These are phyloP conservation scores for Psilocybe azurescens DNA, from an alignment of 768 basidiomycete genomes.

Conservation along the genomic window DNA sequence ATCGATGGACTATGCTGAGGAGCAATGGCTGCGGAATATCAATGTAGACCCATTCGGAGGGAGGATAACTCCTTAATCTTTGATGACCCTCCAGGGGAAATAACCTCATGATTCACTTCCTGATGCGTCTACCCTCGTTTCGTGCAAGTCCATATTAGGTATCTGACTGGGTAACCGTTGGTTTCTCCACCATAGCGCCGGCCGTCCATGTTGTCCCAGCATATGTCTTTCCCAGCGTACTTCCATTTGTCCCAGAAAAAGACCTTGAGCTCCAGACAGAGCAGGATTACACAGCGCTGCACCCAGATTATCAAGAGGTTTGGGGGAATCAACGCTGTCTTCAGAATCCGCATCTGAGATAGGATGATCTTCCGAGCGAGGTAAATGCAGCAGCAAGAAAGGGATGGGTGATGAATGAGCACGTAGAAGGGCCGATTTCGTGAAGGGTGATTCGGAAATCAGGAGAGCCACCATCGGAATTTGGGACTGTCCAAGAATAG, in stretches of 20 bases:
- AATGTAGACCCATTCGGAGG: background rate
- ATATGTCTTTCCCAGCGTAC: conserved; percentile 65
- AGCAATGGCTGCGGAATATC: background rate
- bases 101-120: conserved; percentile 1
- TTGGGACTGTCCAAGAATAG: background rate
- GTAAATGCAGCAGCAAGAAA: conserved; percentile 80
- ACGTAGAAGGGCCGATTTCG: conserved; percentile 67
- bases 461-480: conserved; percentile 70
- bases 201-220: conserved; percentile 37
- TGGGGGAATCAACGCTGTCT: background rate
- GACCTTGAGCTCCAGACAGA: conserved; percentile 54
- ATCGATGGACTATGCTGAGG: background rate
- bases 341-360: background rate
- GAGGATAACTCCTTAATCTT: background rate
- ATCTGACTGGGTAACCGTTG: conserved; percentile 34
- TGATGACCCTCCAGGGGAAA: background rate
- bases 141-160: conserved; percentile 13
- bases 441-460: conserved; percentile 83
- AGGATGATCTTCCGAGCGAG: conserved; percentile 36
- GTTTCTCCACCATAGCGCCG: conserved; percentile 50
- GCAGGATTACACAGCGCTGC: conserved; percentile 75
- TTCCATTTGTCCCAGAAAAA: conserved; percentile 67
- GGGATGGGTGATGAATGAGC: conserved; percentile 81
- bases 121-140: background rate
- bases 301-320: conserved; percentile 38